Conservation (phyloP, 2,329 filamentous ascomycete species). For the Xylaria digitata region DNA sequence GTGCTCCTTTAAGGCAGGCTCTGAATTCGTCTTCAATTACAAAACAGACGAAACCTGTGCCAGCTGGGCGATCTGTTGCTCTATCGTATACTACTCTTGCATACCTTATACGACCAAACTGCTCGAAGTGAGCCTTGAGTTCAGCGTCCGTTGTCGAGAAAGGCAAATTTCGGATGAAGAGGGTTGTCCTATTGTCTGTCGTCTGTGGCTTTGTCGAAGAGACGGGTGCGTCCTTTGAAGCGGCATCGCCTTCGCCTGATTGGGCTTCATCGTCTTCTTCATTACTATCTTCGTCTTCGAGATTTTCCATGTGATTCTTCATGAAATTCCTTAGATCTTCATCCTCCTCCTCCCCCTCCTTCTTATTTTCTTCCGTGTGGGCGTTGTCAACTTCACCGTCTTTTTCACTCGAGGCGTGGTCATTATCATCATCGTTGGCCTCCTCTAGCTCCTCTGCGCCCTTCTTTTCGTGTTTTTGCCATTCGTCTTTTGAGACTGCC, state of each 20-base stretch:
- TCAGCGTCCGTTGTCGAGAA: constrained; percentile 87
- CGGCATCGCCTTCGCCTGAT: constrained; percentile 51
- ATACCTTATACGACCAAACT: constrained; percentile 90
- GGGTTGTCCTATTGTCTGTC: constrained; percentile 76
- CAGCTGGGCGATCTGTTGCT: constrained; percentile 85
- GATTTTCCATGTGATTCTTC: constrained; percentile 67
- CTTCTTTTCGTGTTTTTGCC: constrained; percentile 70
- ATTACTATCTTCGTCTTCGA: constrained; percentile 67
- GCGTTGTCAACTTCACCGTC: constrained; percentile 55
- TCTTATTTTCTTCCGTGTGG: constrained; percentile 57
- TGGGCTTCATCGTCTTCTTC: constrained; percentile 57
- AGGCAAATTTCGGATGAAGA: constrained; percentile 95
- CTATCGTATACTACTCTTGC: constrained; percentile 91
- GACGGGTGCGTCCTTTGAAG: constrained; percentile 47
- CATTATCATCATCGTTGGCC: constrained; percentile 44
- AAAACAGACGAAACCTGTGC: constrained; percentile 96
- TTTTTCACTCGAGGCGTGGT: constrained; percentile 46
- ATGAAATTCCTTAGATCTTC: constrained; percentile 65
- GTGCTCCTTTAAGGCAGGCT: constrained; percentile 79
- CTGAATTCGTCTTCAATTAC: constrained; percentile 79
- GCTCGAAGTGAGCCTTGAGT: constrained; percentile 85
- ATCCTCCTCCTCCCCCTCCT: constrained; percentile 47
- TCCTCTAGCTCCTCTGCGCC: constrained; percentile 45
- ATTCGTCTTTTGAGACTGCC: constrained; percentile 91
- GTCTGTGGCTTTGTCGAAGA: constrained; percentile 50